Evolutionary conservation across 23 red algal species (phyloP), one percentile per base, ranked within the genome.

Genomic region (Agarophyton chilense): DNA sequence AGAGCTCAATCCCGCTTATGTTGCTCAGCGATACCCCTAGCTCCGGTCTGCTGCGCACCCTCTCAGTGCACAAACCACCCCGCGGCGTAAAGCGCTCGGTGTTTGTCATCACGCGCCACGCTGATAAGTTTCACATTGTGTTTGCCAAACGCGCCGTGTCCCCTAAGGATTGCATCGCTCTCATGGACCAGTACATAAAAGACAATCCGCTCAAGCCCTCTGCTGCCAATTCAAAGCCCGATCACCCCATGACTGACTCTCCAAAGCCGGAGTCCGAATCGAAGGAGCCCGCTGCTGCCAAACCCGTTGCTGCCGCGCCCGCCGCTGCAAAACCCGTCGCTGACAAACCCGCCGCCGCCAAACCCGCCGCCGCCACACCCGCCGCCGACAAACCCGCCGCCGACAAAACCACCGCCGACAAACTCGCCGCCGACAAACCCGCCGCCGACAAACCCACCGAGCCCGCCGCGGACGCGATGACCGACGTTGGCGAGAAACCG

Each of bases 1-100:
- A 95, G 92, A 73, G 87, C 62, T 63, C 58, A 19, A 35, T 95
- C 38, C 19, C 60, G 44, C 76, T 73, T 34, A 46, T 25, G 36
- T 55, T 95, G 39, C 63, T 95, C 47, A 83, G 85, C 50, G 92
- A 95, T 34, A 82, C 77, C 16, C 62, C 72, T 9, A 53, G 72
- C 25, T 22, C 32, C 26, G 78, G 83, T 22, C 42, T 91, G 46
- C 31, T 95, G 67, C 90, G 87, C 55, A 87, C 63, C 34, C 58
- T 95, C 3, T 72, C 82, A 22, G 83, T 51, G 0, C 62, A 72
- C 62, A 95, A 95, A 50, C 17, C 78, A 57, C 83, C 83, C 1
- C 78, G 79, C 28, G 35, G 57, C 50, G 79, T 86, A 45, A 90
- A 84, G 65, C 83, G 92, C 55, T 65, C 66, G 28, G 83, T 89